Evolutionary conservation across 2,329 filamentous ascomycete genomes (phyloP).

Genomic region (Alternaria viburni): DNA sequence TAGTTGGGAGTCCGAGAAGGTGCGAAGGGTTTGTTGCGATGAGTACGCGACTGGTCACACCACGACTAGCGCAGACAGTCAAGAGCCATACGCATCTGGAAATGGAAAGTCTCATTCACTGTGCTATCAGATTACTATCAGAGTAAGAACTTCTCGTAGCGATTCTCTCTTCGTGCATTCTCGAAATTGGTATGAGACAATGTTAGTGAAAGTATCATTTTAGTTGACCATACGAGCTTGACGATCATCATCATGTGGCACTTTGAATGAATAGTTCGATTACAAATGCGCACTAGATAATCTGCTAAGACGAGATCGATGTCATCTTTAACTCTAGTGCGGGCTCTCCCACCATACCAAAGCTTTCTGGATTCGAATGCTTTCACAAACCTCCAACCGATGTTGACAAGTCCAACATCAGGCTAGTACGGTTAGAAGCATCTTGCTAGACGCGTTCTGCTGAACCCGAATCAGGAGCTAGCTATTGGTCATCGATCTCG

Average conservation of each 20-base stretch:
- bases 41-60: neutral
- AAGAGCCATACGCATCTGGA: neutral
- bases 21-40: neutral
- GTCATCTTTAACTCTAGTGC: neutral
- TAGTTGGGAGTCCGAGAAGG: neutral
- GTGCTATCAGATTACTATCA: accelerated
- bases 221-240: neutral
- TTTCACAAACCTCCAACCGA: neutral
- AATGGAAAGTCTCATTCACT: neutral
- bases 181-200: neutral
- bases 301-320: neutral
- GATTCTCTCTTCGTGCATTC: neutral
- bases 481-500: neutral
- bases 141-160: neutral
- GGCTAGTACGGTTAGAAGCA: neutral
- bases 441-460: neutral
- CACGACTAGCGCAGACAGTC: neutral
- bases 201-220: neutral
- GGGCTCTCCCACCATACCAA: neutral
- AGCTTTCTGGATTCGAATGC: neutral
- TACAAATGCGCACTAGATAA: neutral
- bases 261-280: neutral
- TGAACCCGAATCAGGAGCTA: neutral
- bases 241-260: neutral
- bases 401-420: neutral